Evolutionary conservation across 2,329 filamentous ascomycete species (phyloP).

Genomic region (Trichoderma endophyticum): DNA sequence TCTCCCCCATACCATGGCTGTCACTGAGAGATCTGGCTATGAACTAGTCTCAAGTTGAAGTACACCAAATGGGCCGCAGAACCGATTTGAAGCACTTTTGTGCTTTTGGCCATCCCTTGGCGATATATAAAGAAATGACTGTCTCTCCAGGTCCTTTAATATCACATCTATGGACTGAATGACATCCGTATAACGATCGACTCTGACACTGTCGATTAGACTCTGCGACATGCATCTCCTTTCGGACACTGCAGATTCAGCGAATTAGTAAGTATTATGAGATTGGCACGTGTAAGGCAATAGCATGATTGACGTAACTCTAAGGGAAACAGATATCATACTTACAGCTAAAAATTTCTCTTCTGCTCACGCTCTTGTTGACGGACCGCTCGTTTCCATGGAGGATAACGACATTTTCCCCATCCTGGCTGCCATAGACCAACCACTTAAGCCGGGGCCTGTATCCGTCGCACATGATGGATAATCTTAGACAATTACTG

Average conservation of each 20-base stretch:
- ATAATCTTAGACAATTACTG: background rate
- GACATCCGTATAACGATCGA: background rate
- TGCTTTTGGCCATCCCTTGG: background rate
- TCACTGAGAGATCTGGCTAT: background rate
- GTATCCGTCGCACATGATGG: background rate
- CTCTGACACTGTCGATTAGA: background rate
- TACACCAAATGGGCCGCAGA: background rate
- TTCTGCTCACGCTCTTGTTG: background rate
- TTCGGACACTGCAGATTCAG: background rate
- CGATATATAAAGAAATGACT: background rate
- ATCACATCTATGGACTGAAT: background rate
- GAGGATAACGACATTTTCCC: background rate
- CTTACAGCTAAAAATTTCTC: background rate
- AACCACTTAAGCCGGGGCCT: background rate
- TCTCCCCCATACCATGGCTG: background rate
- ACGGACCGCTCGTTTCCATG: background rate
- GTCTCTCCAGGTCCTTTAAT: background rate
- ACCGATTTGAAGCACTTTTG: background rate
- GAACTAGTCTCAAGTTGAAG: background rate
- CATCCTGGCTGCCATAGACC: background rate
- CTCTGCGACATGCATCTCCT: background rate
- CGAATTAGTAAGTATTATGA: background rate
- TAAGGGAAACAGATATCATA: background rate
- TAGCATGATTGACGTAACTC: background rate
- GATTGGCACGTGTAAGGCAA: fast-evolving